Base-by-base conservation (phyloP, 495 filamentous ascomycete genomes). In the Tuber magnatum region DNA sequence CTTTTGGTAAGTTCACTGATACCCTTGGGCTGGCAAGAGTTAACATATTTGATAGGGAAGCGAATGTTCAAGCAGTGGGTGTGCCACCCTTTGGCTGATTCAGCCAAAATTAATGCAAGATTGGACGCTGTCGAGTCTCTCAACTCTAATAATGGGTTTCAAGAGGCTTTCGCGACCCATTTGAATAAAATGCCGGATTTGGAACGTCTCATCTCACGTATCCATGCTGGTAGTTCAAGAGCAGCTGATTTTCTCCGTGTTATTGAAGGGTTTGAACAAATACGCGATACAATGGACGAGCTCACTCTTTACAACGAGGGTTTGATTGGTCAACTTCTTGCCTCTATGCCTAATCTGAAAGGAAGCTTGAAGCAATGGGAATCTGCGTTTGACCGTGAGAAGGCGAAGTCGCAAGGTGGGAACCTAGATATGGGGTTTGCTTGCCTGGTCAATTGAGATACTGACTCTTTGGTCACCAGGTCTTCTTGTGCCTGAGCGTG, bases 11-110 rank as follows among this genome's bases (percentile, higher is more conserved):
- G 56, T 18, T 35, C 56, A 18, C 10, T 18, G 4, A 14, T 18
- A 18, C 5, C 56, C 9, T 35, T 35, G 12, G 2, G 56, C 5
- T 72, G 28, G 24, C 6, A 9, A 42, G 24, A 71, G 35, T 9
- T 71, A 71, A 44, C 24, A 28, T 44, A 41, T 14, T 20, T 71
- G 35, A 14, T 71, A 44, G 43, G 80, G 7, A 99, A 99, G 85
- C 91, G 96, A 7, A 92, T 95, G 84, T 94, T 98, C 84, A 91
- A 94, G 56, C 94, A 97, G 83, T 99, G 96, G 96, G 92, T 98
- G 4, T 98, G 95, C 84, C 96, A 98, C 80, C 96, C 96, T 0
- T 86, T 99, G 43, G 91, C 93, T 76, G 92, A 97, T 84, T 88
- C 92, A 32, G 84, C 87, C 35, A 92, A 90, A 84, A 97, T 98